phyloP scores from a whole-genome alignment of 2,329 filamentous ascomycete species.

The Exophiala calicioides region DNA sequence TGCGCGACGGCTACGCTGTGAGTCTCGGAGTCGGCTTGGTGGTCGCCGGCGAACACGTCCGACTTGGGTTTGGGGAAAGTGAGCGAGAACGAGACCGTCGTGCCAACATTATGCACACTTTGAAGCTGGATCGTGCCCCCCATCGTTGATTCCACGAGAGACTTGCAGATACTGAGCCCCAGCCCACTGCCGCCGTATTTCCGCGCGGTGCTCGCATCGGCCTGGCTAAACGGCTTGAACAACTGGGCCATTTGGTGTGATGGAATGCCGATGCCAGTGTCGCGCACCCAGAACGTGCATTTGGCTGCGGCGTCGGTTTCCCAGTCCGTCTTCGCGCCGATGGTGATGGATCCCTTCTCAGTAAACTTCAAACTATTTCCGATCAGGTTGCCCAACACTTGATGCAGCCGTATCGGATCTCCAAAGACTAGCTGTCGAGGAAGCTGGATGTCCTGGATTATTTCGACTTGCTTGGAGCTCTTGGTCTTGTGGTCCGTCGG shows the following conservation, averaged over 20 bases:
- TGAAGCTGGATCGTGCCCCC: conserved; percentile 62
- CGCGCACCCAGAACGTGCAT: conserved; percentile 54
- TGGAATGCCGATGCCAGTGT: conserved; percentile 68
- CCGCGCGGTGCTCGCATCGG: conserved; percentile 64
- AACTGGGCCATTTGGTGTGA: conserved; percentile 63
- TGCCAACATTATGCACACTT: conserved; percentile 56
- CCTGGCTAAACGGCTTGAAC: conserved; percentile 62
- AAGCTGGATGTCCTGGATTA: conserved; percentile 67
- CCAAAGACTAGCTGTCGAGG: conserved; percentile 71
- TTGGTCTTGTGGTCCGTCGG: conserved; percentile 63
- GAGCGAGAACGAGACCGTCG: conserved; percentile 69
- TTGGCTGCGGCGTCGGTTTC: conserved; percentile 36
- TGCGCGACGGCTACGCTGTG: conserved; percentile 54
- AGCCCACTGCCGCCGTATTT: conserved; percentile 59
- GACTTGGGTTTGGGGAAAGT: conserved; percentile 77
- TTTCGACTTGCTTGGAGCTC: conserved; percentile 61
- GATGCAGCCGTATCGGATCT: conserved; percentile 76
- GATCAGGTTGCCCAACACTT: conserved; percentile 64
- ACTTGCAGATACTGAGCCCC: conserved; percentile 65
- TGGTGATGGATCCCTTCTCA: conserved; percentile 52
- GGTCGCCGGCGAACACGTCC: conserved; percentile 42
- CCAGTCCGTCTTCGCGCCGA: conserved; percentile 42
- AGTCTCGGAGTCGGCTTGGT: conserved; percentile 58
- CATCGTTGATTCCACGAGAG: conserved; percentile 62
- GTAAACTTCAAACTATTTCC: conserved; percentile 67